Evolutionary conservation across 139 green algal species (phyloP), one percentile per base, ranked within the genome.

Genomic region (Volvox africanus): DNA sequence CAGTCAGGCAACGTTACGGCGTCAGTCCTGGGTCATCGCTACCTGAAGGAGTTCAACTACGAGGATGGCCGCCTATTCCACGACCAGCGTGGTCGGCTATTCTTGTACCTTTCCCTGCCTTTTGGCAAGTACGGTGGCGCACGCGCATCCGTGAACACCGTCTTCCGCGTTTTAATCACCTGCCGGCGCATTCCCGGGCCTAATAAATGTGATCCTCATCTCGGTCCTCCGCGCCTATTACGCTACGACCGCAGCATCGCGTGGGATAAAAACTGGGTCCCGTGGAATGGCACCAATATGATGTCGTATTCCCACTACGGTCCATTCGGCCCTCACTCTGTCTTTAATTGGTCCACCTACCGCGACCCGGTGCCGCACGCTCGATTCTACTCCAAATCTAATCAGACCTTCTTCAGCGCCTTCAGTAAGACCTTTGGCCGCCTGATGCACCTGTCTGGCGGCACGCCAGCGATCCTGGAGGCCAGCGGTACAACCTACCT

Each of bases 211-310:
- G 36, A 44, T 65, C 1, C 24, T 0, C 16, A 18, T 12, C 44
- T 89, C 26, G 83, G 83, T 28, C 67, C 83, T 20, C 35, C 83
- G 26, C 83, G 83, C 30, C 67, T 89, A 65, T 68, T 89, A 26
- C 28, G 28, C 26, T 89, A 89, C 83, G 71, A 67, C 61, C 12
- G 36, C 36, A 81, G 36, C 67, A 26, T 80, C 13, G 83, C 83
- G 2, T 89, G 83, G 83, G 83, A 89, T 14, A 89, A 89, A 68
- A 89, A 89, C 65, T 89, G 85, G 85, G 85, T 89, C 33, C 85
- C 85, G 28, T 89, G 85, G 85, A 89, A 89, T 68, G 85, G 85
- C 69, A 89, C 69, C 37, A 26, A 28, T 20, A n/a, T 89, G 5
- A 89, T 89, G 85, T 82, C 85, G 6, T 89, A 89, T 50, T 55